Conservation (phyloP, 805 yeast species). For the Candida palmyrensis region DNA sequence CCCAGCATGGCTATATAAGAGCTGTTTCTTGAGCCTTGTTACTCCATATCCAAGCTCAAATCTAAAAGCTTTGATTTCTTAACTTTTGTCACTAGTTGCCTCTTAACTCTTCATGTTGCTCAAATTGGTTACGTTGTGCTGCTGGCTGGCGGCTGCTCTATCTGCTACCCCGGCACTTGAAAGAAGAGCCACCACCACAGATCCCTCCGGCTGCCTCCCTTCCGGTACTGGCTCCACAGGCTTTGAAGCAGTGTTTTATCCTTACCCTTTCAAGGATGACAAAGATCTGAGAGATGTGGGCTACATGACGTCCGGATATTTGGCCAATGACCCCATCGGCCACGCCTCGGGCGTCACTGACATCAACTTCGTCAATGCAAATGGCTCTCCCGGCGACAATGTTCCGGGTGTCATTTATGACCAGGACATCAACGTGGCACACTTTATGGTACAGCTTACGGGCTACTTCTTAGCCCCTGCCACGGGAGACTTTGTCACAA, state of each 20-base stretch:
- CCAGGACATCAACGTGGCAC: neutral
- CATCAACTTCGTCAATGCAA: neutral
- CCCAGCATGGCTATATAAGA: no score
- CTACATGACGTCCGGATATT: neutral
- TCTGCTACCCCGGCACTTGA: no score
- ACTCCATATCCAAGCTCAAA: no score
- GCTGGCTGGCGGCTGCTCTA: constrained; percentile 2
- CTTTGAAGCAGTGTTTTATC: neutral
- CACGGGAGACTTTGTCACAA: constrained; percentile 21
- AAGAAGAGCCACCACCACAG: no score
- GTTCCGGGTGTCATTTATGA: neutral
- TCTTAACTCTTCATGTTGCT: no score
- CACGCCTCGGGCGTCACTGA: neutral
- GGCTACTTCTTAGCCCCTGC: constrained; percentile 19
- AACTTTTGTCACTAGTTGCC: no score
- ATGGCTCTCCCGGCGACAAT: neutral
- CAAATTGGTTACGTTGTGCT: no score
- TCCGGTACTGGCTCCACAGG: neutral
- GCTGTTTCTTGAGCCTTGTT: no score
- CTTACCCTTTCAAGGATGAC: neutral
- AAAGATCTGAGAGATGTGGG: neutral
- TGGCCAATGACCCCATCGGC: neutral
- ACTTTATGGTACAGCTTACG: constrained; percentile 15
- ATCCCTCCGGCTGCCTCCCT: neutral
- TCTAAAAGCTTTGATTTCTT: no score